Percentiles rank a stretch among this genome's conserved stretches.
These are phyloP conservation scores for Claviceps fusiformis DNA, from an alignment of 2,329 filamentous ascomycete genomes.

Conservation along the genomic window DNA sequence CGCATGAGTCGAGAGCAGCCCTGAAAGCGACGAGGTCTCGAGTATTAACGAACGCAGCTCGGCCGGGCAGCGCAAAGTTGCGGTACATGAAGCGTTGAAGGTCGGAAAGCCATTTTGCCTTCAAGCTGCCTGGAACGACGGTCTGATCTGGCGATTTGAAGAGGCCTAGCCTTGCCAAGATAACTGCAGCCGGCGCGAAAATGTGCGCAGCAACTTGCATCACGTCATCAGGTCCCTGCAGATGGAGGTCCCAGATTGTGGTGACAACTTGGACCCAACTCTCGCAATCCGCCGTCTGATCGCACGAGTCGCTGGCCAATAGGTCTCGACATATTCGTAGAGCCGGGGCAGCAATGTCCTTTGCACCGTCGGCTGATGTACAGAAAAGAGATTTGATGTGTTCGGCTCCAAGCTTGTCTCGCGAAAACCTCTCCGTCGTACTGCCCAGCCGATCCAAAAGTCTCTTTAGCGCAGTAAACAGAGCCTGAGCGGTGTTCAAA, in stretches of 20 bases:
- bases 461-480: constrained; percentile 32
- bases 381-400: constrained; percentile 45
- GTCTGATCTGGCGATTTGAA: constrained; percentile 11
- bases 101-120: constrained; percentile 28
- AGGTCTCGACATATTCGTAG: constrained; percentile 31
- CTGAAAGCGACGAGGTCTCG: constrained; percentile 27
- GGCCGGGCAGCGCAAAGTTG: constrained; percentile 38
- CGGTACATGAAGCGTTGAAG: constrained; percentile 35
- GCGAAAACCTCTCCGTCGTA: constrained; percentile 20
- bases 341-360: constrained; percentile 30
- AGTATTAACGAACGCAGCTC: constrained; percentile 31
- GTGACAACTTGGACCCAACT: constrained; percentile 34
- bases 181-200: constrained; percentile 22
- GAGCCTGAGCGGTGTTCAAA: constrained; percentile 30
- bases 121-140: constrained; percentile 9
- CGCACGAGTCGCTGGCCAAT: constrained; percentile 17
- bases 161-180: constrained; percentile 28
- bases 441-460: constrained; percentile 33
- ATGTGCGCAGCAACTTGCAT: constrained; percentile 34
- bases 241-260: constrained; percentile 39
- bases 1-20: constrained; percentile 26
- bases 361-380: constrained; percentile 32
- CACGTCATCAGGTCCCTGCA: constrained; percentile 34
- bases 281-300: constrained; percentile 23
- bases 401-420: constrained; percentile 39